A percentile compares a stretch with the other conserved stretches of the same genome.
phyloP scores from a whole-genome alignment of 129 eudicot genomes.

The Calendula officinalis region DNA sequence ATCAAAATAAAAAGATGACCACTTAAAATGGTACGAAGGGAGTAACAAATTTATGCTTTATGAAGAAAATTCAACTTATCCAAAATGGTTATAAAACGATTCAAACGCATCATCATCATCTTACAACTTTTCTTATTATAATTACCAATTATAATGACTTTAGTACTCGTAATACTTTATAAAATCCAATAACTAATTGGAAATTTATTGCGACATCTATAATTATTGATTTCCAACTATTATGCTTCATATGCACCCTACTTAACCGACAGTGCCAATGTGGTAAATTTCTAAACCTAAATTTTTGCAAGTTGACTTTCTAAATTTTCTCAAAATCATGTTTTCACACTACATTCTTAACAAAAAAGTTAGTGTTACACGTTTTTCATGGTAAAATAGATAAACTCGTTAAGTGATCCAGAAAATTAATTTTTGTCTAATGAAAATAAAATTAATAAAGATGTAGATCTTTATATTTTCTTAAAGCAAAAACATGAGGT shows the following conservation, averaged over 20 bases:
- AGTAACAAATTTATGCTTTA: too few relatives aligned
- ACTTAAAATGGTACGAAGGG: too few relatives aligned
- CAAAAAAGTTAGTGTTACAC: conserved; percentile 13
- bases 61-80: too few relatives aligned
- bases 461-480: too few relatives aligned
- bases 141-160: not conserved
- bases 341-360: conserved; percentile 16
- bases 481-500: too few relatives aligned
- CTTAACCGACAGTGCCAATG: conserved; percentile 27
- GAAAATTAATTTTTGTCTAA: too few relatives aligned
- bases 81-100: too few relatives aligned
- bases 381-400: not conserved
- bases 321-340: conserved; percentile 14
- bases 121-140: not conserved
- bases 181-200: not conserved
- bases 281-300: conserved; percentile 21
- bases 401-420: not conserved
- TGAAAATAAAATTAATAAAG: too few relatives aligned
- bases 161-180: not conserved
- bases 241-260: conserved; percentile 27
- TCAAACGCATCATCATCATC: not conserved
- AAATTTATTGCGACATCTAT: not conserved
- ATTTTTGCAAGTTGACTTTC: conserved; percentile 12
- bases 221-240: conserved; percentile 21
- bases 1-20: too few relatives aligned